A percentile compares a stretch with the other conserved stretches of the same genome.
These are phyloP conservation scores for Cystofilobasidium ferigula DNA, from an alignment of 768 basidiomycete species.

Conservation along the genomic window DNA sequence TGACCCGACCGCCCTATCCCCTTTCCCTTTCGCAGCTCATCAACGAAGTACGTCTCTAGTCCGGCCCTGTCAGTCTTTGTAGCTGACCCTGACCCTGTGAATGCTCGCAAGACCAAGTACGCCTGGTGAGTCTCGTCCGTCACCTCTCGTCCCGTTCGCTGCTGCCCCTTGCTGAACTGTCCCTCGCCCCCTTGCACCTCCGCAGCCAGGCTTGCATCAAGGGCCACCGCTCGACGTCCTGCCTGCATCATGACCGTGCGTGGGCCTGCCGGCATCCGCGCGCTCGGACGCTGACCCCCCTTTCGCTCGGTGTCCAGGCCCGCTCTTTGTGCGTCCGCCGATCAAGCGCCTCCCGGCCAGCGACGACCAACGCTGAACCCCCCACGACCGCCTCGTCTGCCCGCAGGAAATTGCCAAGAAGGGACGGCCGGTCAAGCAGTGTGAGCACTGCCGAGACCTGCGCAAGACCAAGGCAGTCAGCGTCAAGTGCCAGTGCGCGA, in stretches of 20 bases:
- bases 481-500: slow-evolving; percentile 25
- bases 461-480: slow-evolving; percentile 23
- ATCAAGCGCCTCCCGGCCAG: neutral
- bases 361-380: neutral
- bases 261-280: slow-evolving; percentile 5
- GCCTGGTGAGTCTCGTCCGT: neutral
- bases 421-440: slow-evolving; percentile 22
- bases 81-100: neutral
- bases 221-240: slow-evolving; percentile 22
- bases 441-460: slow-evolving; percentile 24
- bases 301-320: neutral
- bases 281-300: neutral
- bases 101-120: slow-evolving; percentile 5
- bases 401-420: slow-evolving; percentile 5
- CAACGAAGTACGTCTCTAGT: slow-evolving; percentile 9
- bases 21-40: slow-evolving; percentile 10
- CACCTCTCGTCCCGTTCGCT: neutral
- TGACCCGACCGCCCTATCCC: neutral
- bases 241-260: slow-evolving; percentile 20
- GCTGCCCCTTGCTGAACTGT: neutral
- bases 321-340: neutral
- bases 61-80: neutral
- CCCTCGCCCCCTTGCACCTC: neutral
- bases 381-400: neutral
- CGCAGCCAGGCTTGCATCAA: slow-evolving; percentile 25